phyloP scores from a whole-genome alignment of 352 stramenopile species.

The Lagenidium giganteum region DNA sequence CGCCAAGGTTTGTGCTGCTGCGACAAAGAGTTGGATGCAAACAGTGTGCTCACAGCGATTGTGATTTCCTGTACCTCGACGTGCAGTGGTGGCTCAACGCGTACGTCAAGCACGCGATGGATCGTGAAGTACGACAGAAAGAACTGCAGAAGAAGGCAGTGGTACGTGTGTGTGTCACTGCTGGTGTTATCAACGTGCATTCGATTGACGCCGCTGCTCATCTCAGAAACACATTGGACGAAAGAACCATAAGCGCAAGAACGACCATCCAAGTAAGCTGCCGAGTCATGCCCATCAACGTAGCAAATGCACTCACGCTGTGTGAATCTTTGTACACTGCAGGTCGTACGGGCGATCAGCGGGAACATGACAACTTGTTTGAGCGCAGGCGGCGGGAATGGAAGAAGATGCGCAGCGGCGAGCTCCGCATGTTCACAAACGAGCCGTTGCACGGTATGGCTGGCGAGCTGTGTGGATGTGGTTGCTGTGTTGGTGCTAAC shows the following conservation, averaged over 20 bases:
- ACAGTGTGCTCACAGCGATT: too few relatives aligned
- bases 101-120: conserved; percentile 69
- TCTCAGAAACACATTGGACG: too few relatives aligned
- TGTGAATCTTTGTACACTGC: too few relatives aligned
- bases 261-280: conserved; percentile 53
- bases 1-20: conserved; percentile 28
- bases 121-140: conserved; percentile 49
- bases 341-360: conserved; percentile 67
- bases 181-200: too few relatives aligned
- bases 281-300: too few relatives aligned
- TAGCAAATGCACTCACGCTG: neutral
- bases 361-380: conserved; percentile 73
- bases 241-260: conserved; percentile 58
- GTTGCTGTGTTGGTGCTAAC: neutral
- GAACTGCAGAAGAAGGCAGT: conserved; percentile 25
- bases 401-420: conserved; percentile 62
- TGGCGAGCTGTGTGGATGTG: neutral
- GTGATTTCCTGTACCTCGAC: too few relatives aligned
- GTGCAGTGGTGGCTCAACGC: conserved; percentile 70
- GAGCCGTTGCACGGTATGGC: conserved; percentile 55
- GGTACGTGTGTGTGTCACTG: too few relatives aligned
- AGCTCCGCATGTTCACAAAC: conserved; percentile 67
- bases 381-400: conserved; percentile 62
- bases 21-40: neutral
- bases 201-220: too few relatives aligned